Evolutionary conservation across 805 yeast genomes (phyloP).

Genomic region (Zygoascus flipseniorum): DNA sequence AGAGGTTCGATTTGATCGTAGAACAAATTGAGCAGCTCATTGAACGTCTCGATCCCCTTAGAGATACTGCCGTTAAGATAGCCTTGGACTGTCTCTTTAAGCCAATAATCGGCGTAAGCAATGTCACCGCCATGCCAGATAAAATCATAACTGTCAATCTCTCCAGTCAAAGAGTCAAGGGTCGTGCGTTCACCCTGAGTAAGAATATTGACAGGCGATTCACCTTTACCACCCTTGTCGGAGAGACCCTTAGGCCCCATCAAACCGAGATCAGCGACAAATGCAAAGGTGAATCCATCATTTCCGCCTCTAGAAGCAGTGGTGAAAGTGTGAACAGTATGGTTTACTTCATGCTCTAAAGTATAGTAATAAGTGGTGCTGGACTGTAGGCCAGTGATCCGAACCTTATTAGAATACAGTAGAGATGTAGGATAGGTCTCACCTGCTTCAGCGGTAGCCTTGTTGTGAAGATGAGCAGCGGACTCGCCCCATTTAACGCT

Average conservation of each 20-base stretch:
- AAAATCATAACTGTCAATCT: slow-evolving; percentile 18
- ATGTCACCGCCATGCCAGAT: slow-evolving; percentile 26
- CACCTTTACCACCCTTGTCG: background rate
- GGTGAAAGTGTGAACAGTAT: slow-evolving; percentile 10
- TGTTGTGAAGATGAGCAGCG: slow-evolving; percentile 6
- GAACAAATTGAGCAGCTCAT: slow-evolving; percentile 12
- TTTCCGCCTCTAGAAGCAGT: slow-evolving; percentile 11
- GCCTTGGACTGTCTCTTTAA: slow-evolving; percentile 13
- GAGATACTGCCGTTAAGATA: background rate
- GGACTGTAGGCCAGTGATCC: slow-evolving; percentile 19
- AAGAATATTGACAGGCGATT: background rate
- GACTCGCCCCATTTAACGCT: slow-evolving; percentile 20
- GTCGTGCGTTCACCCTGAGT: slow-evolving; percentile 8
- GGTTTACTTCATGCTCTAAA: slow-evolving; percentile 14
- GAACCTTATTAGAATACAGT: slow-evolving; percentile 19
- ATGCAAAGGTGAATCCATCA: slow-evolving; percentile 10
- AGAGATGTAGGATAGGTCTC: slow-evolving; percentile 20
- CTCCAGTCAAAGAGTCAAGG: slow-evolving; percentile 14
- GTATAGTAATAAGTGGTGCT: slow-evolving; percentile 24
- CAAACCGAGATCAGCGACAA: slow-evolving; percentile 14
- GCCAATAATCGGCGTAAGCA: slow-evolving; percentile 28
- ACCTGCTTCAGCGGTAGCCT: slow-evolving; percentile 11
- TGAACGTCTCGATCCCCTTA: slow-evolving; percentile 8
- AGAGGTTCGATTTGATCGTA: slow-evolving; percentile 11
- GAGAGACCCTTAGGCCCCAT: slow-evolving; percentile 6